Evolutionary conservation across 306 rosid genomes (phyloP).

Genomic region (Trifolium fragiferum): DNA sequence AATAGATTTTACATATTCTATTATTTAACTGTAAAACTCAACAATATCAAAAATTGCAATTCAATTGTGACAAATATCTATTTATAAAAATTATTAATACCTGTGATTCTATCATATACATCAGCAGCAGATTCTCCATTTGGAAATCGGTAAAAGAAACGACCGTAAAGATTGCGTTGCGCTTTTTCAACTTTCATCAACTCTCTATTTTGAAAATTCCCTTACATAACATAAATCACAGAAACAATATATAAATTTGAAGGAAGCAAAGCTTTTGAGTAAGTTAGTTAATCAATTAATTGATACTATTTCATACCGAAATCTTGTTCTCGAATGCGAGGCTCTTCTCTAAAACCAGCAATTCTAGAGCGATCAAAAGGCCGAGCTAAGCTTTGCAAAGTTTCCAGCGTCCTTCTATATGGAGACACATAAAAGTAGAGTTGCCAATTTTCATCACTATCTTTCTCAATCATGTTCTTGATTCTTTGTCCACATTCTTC

Average conservation of each 20-base stretch:
- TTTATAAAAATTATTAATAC: slow-evolving; percentile 32
- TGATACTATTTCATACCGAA: slow-evolving; percentile 52
- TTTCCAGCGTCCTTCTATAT: slow-evolving; percentile 66
- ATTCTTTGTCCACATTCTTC: slow-evolving; percentile 64
- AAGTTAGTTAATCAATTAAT: neutral
- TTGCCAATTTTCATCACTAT: slow-evolving; percentile 56
- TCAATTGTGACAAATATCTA: neutral
- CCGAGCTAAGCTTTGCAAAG: slow-evolving; percentile 62
- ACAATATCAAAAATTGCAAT: neutral
- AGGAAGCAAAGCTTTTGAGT: neutral
- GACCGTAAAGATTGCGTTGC: slow-evolving; percentile 68
- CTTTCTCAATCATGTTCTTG: slow-evolving; percentile 56
- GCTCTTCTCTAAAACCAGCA: slow-evolving; percentile 89
- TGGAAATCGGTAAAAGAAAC: slow-evolving; percentile 92
- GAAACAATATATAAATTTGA: neutral
- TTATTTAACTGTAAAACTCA: neutral
- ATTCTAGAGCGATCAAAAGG: slow-evolving; percentile 68
- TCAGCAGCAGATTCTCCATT: slow-evolving; percentile 96
- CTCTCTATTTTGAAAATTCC: slow-evolving; percentile 92
- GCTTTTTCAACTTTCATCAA: slow-evolving; percentile 68
- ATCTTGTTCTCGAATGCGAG: slow-evolving; percentile 87
- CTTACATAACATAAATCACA: slow-evolving; percentile 41
- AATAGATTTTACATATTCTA: neutral
- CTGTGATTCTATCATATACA: slow-evolving; percentile 93
- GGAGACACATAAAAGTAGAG: slow-evolving; percentile 89